Evolutionary conservation across 768 basidiomycete genomes (phyloP).

Genomic region (Amanita thiersii): DNA sequence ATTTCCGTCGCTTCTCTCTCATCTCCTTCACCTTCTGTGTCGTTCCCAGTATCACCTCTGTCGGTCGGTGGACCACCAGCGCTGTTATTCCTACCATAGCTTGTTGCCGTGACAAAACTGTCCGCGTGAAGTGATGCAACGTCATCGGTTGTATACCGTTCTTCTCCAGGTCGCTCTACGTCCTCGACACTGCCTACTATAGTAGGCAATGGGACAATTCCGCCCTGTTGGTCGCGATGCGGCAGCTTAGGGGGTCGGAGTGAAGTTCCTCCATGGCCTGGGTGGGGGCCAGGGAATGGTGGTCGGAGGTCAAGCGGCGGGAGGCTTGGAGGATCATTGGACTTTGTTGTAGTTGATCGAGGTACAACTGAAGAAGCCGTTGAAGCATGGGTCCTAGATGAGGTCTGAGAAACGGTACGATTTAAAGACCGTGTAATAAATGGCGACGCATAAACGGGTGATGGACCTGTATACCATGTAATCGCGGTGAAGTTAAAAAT

Average conservation of each 20-base stretch:
- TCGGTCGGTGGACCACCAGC: background rate
- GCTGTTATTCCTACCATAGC: slow-evolving; percentile 1
- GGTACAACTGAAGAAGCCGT: slow-evolving; percentile 21
- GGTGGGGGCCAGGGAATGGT: slow-evolving; percentile 37
- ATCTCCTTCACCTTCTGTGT: slow-evolving; percentile 4
- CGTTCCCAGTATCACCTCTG: slow-evolving; percentile 5
- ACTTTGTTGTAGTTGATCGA: slow-evolving; percentile 8
- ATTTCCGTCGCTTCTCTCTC: background rate
- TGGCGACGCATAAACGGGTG: slow-evolving; percentile 35
- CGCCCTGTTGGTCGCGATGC: slow-evolving; percentile 9
- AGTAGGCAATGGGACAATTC: slow-evolving; percentile 26
- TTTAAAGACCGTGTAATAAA: slow-evolving; percentile 63
- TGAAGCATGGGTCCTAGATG: slow-evolving; percentile 50
- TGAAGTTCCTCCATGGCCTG: slow-evolving; percentile 21
- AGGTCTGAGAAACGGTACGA: slow-evolving; percentile 55
- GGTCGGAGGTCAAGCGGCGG: slow-evolving; percentile 44
- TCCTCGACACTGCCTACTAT: slow-evolving; percentile 32
- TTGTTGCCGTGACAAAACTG: slow-evolving; percentile 45
- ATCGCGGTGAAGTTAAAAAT: background rate
- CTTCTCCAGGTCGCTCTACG: slow-evolving; percentile 15
- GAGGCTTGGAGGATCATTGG: slow-evolving; percentile 9
- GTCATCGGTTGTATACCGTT: slow-evolving; percentile 26
- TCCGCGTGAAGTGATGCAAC: slow-evolving; percentile 43
- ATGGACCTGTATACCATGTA: slow-evolving; percentile 28
- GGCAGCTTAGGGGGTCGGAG: slow-evolving; percentile 13